Evolutionary conservation across 2,329 filamentous ascomycete species (phyloP), one percentile per base, ranked within the genome.

Genomic region (Massarina eburnea): DNA sequence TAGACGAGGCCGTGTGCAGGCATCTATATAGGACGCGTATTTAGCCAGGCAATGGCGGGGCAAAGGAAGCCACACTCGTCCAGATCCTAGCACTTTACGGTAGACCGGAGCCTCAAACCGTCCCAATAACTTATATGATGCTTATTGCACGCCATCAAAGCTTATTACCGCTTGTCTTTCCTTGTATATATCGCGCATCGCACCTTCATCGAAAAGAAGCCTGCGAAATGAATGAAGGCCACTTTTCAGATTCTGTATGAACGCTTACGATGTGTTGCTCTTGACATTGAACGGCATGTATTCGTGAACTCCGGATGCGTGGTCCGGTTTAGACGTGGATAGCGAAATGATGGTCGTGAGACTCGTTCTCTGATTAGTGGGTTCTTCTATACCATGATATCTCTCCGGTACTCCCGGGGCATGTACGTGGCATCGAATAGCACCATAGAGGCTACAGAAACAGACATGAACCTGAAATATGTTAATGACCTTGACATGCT

Each of bases 131-230:
- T 41, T 44, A 40, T 40, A 18, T 26, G 33, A 21, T 46, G 48
- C 43, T 50, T 50, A 46, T 46, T 50, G 32, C 35, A 42, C 29
- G 33, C 27, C 39, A 42, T 42, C 39, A 46, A 46, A 39, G 44
- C 44, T 46, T 46, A 39, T 35, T 41, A 32, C 35, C 43, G 19
- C 48, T 46, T 44, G 20, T 18, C 40, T 30, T 37, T 19, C 41
- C 40, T 43, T 43, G 43, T 39, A 34, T 19, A 26, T 20, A 38
- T 38, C 19, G 20, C 35, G 8, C 19, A 21, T 20, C n/a, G 27
- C 27, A 14, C n/a, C n/a, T n/a, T 8, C n/a, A 14, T 30, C 24
- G 12, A 26, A 26, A n/a, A n/a, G n/a, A n/a, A n/a, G n/a, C n/a
- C n/a, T n/a, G n/a, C n/a, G n/a, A n/a, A n/a, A n/a, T n/a, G n/a